phyloP scores from a whole-genome alignment of 495 filamentous ascomycete species.

The Lasiosphaeria hispida region DNA sequence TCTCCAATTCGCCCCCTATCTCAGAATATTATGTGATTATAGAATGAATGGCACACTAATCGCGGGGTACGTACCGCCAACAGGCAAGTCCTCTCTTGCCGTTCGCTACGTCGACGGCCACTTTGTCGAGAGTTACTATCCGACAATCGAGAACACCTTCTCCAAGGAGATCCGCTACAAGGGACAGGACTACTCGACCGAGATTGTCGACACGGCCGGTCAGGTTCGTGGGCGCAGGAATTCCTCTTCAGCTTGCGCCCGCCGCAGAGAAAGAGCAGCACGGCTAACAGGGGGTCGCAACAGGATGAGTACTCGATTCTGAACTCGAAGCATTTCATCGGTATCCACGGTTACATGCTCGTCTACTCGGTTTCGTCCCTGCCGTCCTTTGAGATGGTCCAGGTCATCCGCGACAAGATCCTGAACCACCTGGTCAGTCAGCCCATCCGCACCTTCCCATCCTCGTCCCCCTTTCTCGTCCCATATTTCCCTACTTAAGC shows the following conservation, averaged over 20 bases:
- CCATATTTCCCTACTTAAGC: background rate
- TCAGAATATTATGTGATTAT: too few relatives aligned
- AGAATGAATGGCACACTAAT: too few relatives aligned
- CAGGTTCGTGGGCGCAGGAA: slow-evolving; percentile 59
- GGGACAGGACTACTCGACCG: slow-evolving; percentile 88
- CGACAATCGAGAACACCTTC: slow-evolving; percentile 98
- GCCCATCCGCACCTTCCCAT: slow-evolving; percentile 11
- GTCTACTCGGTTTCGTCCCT: slow-evolving; percentile 93
- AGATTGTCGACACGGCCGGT: slow-evolving; percentile 97
- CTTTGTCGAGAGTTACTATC: slow-evolving; percentile 98
- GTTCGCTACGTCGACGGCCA: slow-evolving; percentile 97
- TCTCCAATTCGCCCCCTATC: too few relatives aligned
- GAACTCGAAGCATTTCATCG: slow-evolving; percentile 98
- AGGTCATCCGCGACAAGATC: slow-evolving; percentile 94
- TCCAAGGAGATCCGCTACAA: slow-evolving; percentile 90
- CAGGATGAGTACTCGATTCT: slow-evolving; percentile 98
- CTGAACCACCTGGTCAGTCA: slow-evolving; percentile 83
- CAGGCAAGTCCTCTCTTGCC: slow-evolving; percentile 96
- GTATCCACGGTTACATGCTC: slow-evolving; percentile 98
- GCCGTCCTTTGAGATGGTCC: slow-evolving; percentile 95
- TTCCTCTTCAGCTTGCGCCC: background rate
- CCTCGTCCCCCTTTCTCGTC: background rate
- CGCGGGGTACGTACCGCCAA: background rate
- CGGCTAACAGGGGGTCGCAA: background rate
- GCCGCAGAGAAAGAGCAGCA: background rate